phyloP scores from a whole-genome alignment of 1,284 basidiomycete genomes.

The Amylostereum chailletii region DNA sequence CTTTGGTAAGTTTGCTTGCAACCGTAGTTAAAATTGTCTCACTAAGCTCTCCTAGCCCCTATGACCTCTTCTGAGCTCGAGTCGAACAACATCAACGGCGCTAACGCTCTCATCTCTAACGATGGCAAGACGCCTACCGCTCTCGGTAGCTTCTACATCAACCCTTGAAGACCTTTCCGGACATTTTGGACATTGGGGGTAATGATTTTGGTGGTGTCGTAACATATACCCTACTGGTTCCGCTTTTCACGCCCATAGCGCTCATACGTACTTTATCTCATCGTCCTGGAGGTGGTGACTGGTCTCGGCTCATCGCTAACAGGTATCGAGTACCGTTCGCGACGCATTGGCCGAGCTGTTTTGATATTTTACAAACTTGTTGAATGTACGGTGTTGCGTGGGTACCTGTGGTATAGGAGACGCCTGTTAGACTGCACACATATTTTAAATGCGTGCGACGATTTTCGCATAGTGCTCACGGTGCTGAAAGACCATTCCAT shows the following conservation, averaged over 20 bases:
- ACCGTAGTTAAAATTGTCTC: not conserved
- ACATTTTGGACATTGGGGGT: not conserved
- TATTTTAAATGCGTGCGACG: too few species aligned
- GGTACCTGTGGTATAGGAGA: too few species aligned
- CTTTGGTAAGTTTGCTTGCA: constrained; percentile 47
- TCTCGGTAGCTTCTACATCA: constrained; percentile 34
- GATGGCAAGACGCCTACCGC: constrained; percentile 32
- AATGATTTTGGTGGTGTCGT: not conserved
- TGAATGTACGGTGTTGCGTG: too few species aligned
- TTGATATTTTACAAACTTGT: too few species aligned
- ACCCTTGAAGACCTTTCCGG: constrained; percentile 15
- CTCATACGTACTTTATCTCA: too few species aligned
- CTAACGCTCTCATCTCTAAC: constrained; percentile 52
- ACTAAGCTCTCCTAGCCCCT: constrained; percentile 31
- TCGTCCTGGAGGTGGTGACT: constrained; percentile 4
- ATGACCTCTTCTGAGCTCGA: constrained; percentile 26
- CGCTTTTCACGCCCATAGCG: too few species aligned
- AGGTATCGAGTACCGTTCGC: too few species aligned
- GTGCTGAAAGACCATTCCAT: too few species aligned
- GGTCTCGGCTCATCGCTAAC: constrained; percentile 1
- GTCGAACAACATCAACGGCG: constrained; percentile 49
- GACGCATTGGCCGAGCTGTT: too few species aligned
- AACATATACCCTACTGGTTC: not conserved
- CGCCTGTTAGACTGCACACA: too few species aligned
- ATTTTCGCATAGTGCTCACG: too few species aligned